phyloP scores from a whole-genome alignment of 306 rosid species.

The Medicago arabica region DNA sequence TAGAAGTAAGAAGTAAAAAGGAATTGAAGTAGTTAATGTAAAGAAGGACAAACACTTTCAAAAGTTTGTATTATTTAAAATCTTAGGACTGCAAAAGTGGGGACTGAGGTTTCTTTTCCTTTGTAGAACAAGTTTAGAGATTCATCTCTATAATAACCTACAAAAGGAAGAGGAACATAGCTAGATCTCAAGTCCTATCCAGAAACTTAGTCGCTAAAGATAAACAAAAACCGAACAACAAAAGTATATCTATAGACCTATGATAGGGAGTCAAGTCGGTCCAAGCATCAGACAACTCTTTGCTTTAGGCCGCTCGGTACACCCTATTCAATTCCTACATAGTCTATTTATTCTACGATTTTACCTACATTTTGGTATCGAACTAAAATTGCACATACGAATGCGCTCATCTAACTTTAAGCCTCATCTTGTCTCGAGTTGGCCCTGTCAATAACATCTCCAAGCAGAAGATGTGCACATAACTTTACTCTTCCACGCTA shows the following conservation, averaged over 20 bases:
- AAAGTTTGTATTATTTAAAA: too few species aligned
- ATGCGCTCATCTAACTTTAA: background rate
- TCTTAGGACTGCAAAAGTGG: too few species aligned
- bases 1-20: background rate
- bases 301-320: background rate
- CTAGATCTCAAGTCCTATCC: constrained; percentile 38
- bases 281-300: background rate
- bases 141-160: background rate
- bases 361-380: background rate
- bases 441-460: constrained; percentile 48
- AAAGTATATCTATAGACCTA: background rate
- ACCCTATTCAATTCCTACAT: background rate
- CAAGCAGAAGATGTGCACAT: constrained; percentile 82
- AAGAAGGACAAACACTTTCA: background rate
- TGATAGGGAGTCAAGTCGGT: background rate
- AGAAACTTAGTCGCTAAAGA: constrained; percentile 2
- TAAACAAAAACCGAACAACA: background rate
- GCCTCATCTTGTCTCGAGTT: background rate
- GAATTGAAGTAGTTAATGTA: background rate
- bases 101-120: background rate
- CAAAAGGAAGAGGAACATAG: constrained; percentile 25
- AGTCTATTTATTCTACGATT: background rate
- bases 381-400: background rate
- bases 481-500: constrained; percentile 71
- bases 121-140: constrained; percentile 43